Percentiles rank a stretch among this genome's conserved stretches.
Conservation (phyloP, 1,284 basidiomycete genomes). For the Amylostereum chailletii region DNA sequence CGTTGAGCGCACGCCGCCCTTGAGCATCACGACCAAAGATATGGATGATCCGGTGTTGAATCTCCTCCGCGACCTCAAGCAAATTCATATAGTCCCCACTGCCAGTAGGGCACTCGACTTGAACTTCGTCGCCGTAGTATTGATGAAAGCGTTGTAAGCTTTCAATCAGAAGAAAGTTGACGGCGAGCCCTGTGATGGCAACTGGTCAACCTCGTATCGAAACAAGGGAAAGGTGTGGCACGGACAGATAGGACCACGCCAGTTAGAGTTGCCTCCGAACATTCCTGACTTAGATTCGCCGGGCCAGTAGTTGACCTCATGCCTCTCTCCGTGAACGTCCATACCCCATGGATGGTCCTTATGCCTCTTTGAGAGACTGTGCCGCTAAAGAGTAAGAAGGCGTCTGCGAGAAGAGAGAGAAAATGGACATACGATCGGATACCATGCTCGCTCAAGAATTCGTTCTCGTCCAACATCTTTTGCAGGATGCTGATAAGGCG, state of each 20-base stretch:
- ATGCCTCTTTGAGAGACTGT: slow-evolving; percentile 80
- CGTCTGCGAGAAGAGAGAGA: neutral
- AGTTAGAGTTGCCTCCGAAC: slow-evolving; percentile 98
- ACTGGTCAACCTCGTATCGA: too few species aligned
- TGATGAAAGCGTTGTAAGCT: slow-evolving; percentile 95
- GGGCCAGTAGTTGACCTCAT: slow-evolving; percentile 95
- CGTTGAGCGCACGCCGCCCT: slow-evolving; percentile 86
- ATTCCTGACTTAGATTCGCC: slow-evolving; percentile 95
- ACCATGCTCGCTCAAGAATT: slow-evolving; percentile 93
- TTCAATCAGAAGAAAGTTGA: slow-evolving; percentile 92
- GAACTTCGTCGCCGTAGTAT: slow-evolving; percentile 85
- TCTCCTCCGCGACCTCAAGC: slow-evolving; percentile 89
- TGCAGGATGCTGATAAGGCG: slow-evolving; percentile 82
- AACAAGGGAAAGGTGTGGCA: slow-evolving; percentile 1
- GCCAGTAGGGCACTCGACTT: slow-evolving; percentile 93
- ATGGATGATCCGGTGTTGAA: slow-evolving; percentile 95
- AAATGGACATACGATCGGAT: slow-evolving; percentile 74
- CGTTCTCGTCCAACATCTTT: slow-evolving; percentile 95
- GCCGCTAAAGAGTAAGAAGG: slow-evolving; percentile 2
- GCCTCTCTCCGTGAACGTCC: slow-evolving; percentile 85
- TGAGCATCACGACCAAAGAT: slow-evolving; percentile 88
- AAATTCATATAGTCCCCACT: slow-evolving; percentile 95
- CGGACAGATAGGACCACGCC: slow-evolving; percentile 82
- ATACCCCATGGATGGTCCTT: slow-evolving; percentile 93
- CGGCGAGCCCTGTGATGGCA: slow-evolving; percentile 67